A percentile compares a stretch with the other conserved stretches of the same genome.
These are phyloP conservation scores for Ceratocystis destructans DNA, from an alignment of 2,329 filamentous ascomycete species.

Conservation along the genomic window DNA sequence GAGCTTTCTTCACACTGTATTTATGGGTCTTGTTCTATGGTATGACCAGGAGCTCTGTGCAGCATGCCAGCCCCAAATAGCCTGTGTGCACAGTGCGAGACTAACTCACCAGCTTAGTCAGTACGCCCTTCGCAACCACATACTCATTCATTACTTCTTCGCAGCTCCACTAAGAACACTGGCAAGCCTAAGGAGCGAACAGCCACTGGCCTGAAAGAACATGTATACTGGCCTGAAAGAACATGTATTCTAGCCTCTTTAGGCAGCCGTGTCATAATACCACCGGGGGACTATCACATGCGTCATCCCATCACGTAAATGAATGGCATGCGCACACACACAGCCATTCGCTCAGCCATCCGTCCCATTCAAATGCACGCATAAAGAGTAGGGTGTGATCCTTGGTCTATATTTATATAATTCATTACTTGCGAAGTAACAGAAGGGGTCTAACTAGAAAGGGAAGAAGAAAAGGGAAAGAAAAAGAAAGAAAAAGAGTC, in stretches of 20 bases:
- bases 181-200: neutral
- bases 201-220: no score
- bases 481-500: neutral
- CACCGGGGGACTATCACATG: neutral
- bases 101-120: neutral
- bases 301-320: neutral
- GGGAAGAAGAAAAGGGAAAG: slow-evolving; percentile 6
- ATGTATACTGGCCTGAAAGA: neutral
- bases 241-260: neutral
- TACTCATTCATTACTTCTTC: neutral
- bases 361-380: neutral
- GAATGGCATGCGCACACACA: neutral
- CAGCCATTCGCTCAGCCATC: neutral
- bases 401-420: slow-evolving; percentile 10
- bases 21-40: neutral
- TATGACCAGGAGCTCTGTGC: no score
- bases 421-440: slow-evolving; percentile 17
- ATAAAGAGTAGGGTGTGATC: neutral
- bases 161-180: neutral
- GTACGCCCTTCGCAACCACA: neutral
- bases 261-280: neutral
- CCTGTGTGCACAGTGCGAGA: neutral
- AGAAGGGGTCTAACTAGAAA: slow-evolving; percentile 16
- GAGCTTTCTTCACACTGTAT: neutral
- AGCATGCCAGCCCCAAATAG: neutral